Conservation (phyloP, 805 yeast species). For the Wickerhamiella sorbophila region DNA sequence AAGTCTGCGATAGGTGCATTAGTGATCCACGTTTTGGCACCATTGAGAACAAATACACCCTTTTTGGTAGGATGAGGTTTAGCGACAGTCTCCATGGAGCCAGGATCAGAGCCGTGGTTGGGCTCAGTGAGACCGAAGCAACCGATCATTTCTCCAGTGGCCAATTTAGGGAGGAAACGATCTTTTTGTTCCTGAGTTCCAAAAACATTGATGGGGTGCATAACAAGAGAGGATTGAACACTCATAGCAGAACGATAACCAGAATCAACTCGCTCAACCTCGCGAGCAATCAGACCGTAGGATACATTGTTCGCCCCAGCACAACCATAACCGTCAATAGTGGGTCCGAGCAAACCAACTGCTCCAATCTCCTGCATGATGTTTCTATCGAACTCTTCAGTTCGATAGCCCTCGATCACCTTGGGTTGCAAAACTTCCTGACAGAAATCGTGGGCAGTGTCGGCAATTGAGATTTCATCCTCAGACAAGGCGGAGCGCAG, state of each 20-base stretch:
- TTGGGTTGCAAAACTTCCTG: slow-evolving; percentile 28
- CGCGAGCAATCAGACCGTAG: slow-evolving; percentile 31
- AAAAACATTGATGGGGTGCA: slow-evolving; percentile 30
- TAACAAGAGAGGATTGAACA: slow-evolving; percentile 33
- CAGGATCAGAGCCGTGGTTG: slow-evolving; percentile 49
- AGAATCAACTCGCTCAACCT: slow-evolving; percentile 32
- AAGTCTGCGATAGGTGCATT: slow-evolving; percentile 35
- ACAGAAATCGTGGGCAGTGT: slow-evolving; percentile 27
- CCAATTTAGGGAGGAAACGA: slow-evolving; percentile 28
- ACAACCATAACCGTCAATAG: slow-evolving; percentile 32
- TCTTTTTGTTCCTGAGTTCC: slow-evolving; percentile 31
- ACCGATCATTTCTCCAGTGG: slow-evolving; percentile 34
- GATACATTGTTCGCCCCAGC: slow-evolving; percentile 31
- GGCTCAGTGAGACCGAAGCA: slow-evolving; percentile 56
- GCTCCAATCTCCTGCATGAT: slow-evolving; percentile 31
- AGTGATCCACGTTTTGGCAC: slow-evolving; percentile 33
- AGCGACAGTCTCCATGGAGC: slow-evolving; percentile 42
- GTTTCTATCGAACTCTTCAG: slow-evolving; percentile 25
- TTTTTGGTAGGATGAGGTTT: slow-evolving; percentile 29
- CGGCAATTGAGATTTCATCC: slow-evolving; percentile 27
- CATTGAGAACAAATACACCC: slow-evolving; percentile 29
- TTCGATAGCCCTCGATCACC: slow-evolving; percentile 29
- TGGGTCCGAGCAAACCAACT: slow-evolving; percentile 30
- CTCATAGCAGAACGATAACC: slow-evolving; percentile 33
- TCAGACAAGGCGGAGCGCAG: slow-evolving; percentile 26